These are phyloP conservation scores for Rhodotorula sp. DNA, from an alignment of 1,284 basidiomycete genomes.

Conservation along the genomic window DNA sequence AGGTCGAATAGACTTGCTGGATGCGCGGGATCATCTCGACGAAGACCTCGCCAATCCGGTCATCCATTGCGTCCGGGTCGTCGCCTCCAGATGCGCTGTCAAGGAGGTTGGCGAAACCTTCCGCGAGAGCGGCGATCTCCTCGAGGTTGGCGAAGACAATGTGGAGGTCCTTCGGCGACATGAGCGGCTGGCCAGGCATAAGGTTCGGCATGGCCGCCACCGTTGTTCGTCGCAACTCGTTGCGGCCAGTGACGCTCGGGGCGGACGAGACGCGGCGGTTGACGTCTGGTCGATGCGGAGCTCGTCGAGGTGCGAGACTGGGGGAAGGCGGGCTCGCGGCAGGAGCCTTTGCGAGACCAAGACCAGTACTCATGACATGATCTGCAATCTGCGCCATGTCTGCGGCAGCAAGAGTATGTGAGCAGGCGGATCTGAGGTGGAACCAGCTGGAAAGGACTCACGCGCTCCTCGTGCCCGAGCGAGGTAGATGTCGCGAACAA, in stretches of 20 bases:
- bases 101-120: conserved; percentile 46
- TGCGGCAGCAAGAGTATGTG: not conserved
- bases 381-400: conserved; percentile 39
- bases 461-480: conserved; percentile 47
- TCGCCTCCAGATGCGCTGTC: conserved; percentile 41
- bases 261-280: not conserved
- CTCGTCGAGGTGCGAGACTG: not conserved
- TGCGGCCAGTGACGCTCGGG: not conserved
- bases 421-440: not conserved
- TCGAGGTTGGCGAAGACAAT: conserved; percentile 52
- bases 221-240: conserved; percentile 9
- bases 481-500: conserved; percentile 51
- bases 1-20: conserved; percentile 48
- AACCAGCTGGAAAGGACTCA: conserved; percentile 14
- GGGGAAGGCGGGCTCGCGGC: conserved; percentile 1
- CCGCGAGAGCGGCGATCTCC: conserved; percentile 47
- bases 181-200: conserved; percentile 40
- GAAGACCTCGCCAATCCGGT: conserved; percentile 48
- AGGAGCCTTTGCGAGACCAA: conserved; percentile 24
- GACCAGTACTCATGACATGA: conserved; percentile 37
- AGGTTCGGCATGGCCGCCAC: conserved; percentile 6
- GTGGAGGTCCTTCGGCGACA: conserved; percentile 48
- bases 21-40: conserved; percentile 48
- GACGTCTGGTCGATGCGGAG: not conserved
- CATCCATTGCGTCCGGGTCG: conserved; percentile 33